phyloP scores from a whole-genome alignment of 208 protist genomes.

The Trypanosoma avium region DNA sequence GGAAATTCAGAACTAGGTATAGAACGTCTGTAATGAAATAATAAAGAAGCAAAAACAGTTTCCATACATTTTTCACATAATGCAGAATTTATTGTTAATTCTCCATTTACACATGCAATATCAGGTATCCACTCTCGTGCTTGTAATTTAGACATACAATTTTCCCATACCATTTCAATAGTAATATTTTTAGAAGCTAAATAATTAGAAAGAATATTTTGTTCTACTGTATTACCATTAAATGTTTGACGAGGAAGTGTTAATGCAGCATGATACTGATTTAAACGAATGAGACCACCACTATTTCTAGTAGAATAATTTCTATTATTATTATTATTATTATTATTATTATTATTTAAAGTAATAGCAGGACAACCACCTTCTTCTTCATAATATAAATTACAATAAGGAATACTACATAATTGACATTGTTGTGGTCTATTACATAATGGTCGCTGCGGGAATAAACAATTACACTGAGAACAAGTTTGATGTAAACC shows the following conservation, averaged over 20 bases:
- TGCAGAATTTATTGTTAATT: conserved; percentile 33
- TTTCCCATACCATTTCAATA: conserved; percentile 41
- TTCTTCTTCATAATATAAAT: conserved; percentile 62
- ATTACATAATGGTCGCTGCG: conserved; percentile 71
- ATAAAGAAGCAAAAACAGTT: conserved; percentile 53
- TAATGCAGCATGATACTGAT: conserved; percentile 13
- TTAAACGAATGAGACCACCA: conserved; percentile 14
- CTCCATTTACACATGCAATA: conserved; percentile 49
- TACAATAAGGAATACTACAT: conserved; percentile 71
- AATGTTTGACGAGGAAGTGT: conserved; percentile 53
- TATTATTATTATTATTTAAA: no score
- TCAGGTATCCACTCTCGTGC: conserved; percentile 60
- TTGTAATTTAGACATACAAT: conserved; percentile 44
- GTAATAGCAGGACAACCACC: conserved; percentile 47
- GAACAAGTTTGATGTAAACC: conserved; percentile 54
- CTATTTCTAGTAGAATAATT: no score
- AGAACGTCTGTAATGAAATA: conserved; percentile 77
- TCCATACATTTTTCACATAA: conserved; percentile 64
- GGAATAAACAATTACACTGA: conserved; percentile 50
- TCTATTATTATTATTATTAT: no score
- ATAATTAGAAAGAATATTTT: conserved; percentile 67
- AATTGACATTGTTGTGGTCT: conserved; percentile 77
- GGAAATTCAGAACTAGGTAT: conserved; percentile 59
- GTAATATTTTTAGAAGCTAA: conserved; percentile 36
- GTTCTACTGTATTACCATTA: conserved; percentile 71